Evolutionary conservation across 257 asterid species (phyloP).

Genomic region (Solanum pennellii): DNA sequence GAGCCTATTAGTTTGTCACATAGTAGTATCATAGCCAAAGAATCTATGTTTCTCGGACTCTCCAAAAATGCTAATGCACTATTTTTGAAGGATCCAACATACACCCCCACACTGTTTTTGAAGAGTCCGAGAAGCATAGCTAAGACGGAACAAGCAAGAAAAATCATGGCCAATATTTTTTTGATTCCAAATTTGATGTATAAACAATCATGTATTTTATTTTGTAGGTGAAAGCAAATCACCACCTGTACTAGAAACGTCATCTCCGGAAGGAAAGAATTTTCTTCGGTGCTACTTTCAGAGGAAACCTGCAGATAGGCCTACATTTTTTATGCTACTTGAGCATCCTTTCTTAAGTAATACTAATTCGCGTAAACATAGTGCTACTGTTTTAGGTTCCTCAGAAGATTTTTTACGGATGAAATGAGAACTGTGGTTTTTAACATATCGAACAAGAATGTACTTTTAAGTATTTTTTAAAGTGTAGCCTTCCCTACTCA

Average conservation of each 20-base stretch:
- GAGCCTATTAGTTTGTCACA: background rate
- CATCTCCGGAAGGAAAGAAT: too few relatives aligned
- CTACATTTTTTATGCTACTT: too few relatives aligned
- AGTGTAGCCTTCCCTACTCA: background rate
- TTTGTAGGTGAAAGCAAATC: too few relatives aligned
- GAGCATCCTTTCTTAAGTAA: too few relatives aligned
- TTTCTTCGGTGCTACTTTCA: too few relatives aligned
- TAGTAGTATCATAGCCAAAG: background rate
- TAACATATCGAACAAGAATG: background rate
- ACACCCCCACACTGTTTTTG: background rate
- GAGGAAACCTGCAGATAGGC: too few relatives aligned
- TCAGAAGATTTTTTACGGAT: too few relatives aligned
- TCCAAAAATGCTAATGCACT: background rate
- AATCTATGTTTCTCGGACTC: background rate
- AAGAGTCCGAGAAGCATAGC: background rate
- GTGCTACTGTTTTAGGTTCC: too few relatives aligned
- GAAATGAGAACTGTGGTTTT: background rate
- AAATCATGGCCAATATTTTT: background rate
- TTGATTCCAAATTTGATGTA: background rate
- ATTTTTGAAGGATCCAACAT: background rate
- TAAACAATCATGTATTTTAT: too few relatives aligned
- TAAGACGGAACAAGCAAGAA: background rate
- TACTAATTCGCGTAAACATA: too few relatives aligned
- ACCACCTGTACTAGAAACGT: too few relatives aligned
- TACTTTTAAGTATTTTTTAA: background rate